Evolutionary conservation across 257 asterid species (phyloP), one percentile per base, ranked within the genome.

Genomic region (Eustoma russellianum): DNA sequence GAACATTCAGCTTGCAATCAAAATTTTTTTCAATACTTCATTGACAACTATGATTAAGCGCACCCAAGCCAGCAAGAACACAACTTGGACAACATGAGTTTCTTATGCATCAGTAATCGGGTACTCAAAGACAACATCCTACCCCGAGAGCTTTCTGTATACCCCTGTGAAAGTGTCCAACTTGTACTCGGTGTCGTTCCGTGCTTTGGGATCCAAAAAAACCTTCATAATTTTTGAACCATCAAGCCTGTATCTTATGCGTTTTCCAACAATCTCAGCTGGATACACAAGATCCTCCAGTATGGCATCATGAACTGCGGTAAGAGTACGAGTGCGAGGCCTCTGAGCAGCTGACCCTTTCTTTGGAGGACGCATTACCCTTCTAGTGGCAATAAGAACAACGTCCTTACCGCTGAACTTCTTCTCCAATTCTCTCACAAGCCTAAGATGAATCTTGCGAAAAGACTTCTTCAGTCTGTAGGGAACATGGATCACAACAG

Each of bases 391-490:
- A 71, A 82, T 69, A 41, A 88, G 44, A 69, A 88, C 82, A 35
- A 88, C 97, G 53, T 84, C 95, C 95, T 88, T 85, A 48, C 97
- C 95, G 17, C 97, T 85, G 85, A 88, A 88, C 62, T 88, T 88
- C 89, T 88, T 85, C 76, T 88, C 97, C 6, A 88, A 85, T 78
- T 88, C 95, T 50, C 97, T 74, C 55, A 88, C 95, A 55, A 88
- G 80, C 73, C 86, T 72, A 15, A 82, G 70, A 19, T 88, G 97
- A 55, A 88, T 77, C 85, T 88, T 88, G 68, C 95, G 94, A 86
- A 85, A 88, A 53, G 87, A 68, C 65, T 88, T 88, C 66, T 94
- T 63, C 80, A 88, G 43, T 49, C 97, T 76, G 52, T 77, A 88
- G 9, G 97, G 95, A 18, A 83, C 97, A 33, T 85, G 94, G 64